Conservation (phyloP, 495 filamentous ascomycete species). For the Talaromyces proteolyticus region DNA sequence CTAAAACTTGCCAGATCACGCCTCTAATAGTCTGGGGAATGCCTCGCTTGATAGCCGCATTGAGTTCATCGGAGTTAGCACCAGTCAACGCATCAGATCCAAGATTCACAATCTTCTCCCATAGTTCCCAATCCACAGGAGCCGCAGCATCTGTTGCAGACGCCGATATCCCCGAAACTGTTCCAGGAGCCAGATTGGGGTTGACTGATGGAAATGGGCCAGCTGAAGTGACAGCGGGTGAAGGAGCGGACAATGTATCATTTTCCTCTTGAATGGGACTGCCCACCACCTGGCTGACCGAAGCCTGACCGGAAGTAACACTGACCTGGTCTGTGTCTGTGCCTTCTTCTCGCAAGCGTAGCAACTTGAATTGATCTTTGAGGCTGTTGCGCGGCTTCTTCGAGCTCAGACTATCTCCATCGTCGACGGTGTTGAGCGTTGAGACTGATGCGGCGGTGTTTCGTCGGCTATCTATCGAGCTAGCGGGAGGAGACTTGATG, state of each 20-base stretch:
- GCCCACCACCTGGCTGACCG: constrained; percentile 42
- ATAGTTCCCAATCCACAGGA: constrained; percentile 93
- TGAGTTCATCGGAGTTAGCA: constrained; percentile 81
- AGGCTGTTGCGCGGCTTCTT: constrained; percentile 61
- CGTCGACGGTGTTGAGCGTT: constrained; percentile 62
- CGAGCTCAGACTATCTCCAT: constrained; percentile 41
- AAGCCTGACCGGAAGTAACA: constrained; percentile 32
- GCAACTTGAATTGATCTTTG: constrained; percentile 78
- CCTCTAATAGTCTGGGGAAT: constrained; percentile 93
- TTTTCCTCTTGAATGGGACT: constrained; percentile 56
- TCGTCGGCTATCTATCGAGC: constrained; percentile 41
- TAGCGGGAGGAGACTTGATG: constrained; percentile 45
- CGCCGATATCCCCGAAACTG: constrained; percentile 67
- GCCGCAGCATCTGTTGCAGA: constrained; percentile 57
- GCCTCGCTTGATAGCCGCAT: constrained; percentile 82
- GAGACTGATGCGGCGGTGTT: constrained; percentile 73
- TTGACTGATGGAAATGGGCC: constrained; percentile 48
- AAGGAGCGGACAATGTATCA: constrained; percentile 21
- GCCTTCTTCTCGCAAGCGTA: constrained; percentile 76
- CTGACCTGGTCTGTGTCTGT: constrained; percentile 29
- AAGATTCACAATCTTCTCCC: constrained; percentile 93
- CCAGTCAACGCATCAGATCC: constrained; percentile 80
- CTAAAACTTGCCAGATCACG: constrained; percentile 96
- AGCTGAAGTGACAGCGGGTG: constrained; percentile 36
- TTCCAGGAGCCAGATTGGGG: constrained; percentile 69